Evolutionary conservation across 257 asterid species (phyloP).

Genomic region (Handroanthus guayacan): DNA sequence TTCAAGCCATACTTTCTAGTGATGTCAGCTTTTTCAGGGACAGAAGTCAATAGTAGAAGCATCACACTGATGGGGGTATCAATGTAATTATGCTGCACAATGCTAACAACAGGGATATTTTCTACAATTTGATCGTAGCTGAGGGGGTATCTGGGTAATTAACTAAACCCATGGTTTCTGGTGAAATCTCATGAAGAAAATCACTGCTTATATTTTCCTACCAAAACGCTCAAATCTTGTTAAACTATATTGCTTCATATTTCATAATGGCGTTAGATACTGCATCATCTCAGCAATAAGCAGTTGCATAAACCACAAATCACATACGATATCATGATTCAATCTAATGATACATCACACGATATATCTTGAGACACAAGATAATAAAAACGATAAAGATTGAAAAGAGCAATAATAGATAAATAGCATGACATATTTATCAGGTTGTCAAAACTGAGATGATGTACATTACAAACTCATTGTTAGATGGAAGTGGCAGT

Average conservation of each 20-base stretch:
- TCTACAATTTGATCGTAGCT: background rate
- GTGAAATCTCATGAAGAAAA: background rate
- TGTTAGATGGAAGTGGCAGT: slow-evolving; percentile 16
- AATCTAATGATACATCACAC: slow-evolving; percentile 9
- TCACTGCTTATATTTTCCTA: slow-evolving; percentile 11
- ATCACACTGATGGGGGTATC: background rate
- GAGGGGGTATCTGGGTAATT: background rate
- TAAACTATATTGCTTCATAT: slow-evolving; percentile 13
- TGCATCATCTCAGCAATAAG: slow-evolving; percentile 21
- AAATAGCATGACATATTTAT: slow-evolving; percentile 27
- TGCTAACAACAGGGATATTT: background rate
- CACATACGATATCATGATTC: slow-evolving; percentile 7
- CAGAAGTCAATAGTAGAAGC: background rate
- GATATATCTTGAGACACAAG: slow-evolving; percentile 21
- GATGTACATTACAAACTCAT: slow-evolving; percentile 9
- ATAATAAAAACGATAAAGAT: background rate
- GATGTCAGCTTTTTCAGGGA: background rate
- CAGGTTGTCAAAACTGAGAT: background rate
- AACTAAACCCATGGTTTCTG: no score
- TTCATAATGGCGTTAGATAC: slow-evolving; percentile 10
- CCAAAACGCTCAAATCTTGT: slow-evolving; percentile 12
- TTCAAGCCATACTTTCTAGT: background rate
- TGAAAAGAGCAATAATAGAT: slow-evolving; percentile 23
- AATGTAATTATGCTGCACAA: background rate
- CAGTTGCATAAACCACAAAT: slow-evolving; percentile 23